Percentiles rank a stretch among this genome's conserved stretches.
phyloP scores from a whole-genome alignment of 352 stramenopile species.

The Pythium apleroticum region DNA sequence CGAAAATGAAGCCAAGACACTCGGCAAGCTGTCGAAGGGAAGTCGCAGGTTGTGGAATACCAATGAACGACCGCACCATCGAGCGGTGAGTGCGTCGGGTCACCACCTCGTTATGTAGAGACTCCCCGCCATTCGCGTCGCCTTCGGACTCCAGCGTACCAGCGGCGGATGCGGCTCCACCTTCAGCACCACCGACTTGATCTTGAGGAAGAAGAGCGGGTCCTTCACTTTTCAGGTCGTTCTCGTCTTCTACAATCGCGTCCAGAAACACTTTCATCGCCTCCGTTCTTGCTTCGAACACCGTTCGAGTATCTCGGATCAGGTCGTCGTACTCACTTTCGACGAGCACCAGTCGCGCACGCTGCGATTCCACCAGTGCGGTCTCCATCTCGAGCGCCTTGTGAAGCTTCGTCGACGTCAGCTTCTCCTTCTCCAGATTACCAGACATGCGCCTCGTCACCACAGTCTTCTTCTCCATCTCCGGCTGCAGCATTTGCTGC shows the following conservation, averaged over 20 bases:
- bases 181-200: background rate
- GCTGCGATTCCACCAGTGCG: slow-evolving; percentile 34
- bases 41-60: slow-evolving; percentile 40
- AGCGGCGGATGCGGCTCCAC: background rate
- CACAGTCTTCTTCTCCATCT: slow-evolving; percentile 47
- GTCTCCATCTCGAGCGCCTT: slow-evolving; percentile 51
- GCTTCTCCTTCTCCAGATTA: slow-evolving; percentile 57
- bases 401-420: slow-evolving; percentile 46
- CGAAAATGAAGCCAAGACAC: slow-evolving; percentile 67
- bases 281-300: slow-evolving; percentile 32
- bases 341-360: slow-evolving; percentile 37
- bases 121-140: background rate
- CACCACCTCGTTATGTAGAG: background rate
- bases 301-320: slow-evolving; percentile 31
- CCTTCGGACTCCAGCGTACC: background rate
- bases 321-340: slow-evolving; percentile 56
- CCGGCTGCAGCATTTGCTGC: slow-evolving; percentile 45
- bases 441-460: slow-evolving; percentile 56
- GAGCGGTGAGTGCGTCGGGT: slow-evolving; percentile 17
- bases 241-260: slow-evolving; percentile 25
- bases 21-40: slow-evolving; percentile 64
- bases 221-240: background rate
- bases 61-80: slow-evolving; percentile 41
- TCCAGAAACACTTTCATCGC: slow-evolving; percentile 33
- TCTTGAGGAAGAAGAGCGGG: background rate